These are phyloP conservation scores for Podosphaera xanthii DNA, from an alignment of 2,329 filamentous ascomycete genomes.

Conservation along the genomic window DNA sequence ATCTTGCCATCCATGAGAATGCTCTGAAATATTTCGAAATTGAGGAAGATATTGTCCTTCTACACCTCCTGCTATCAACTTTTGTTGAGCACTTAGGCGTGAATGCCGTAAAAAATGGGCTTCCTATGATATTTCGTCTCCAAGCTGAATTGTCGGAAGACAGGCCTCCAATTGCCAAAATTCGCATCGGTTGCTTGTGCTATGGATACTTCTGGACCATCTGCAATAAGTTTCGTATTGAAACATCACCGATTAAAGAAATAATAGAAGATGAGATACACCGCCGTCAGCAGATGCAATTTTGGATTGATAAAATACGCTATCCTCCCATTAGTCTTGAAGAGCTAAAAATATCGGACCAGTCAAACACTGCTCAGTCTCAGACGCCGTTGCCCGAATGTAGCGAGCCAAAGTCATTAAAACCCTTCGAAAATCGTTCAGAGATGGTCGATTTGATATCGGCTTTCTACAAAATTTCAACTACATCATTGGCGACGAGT, in stretches of 20 bases:
- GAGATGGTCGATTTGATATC: constrained; percentile 55
- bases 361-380: constrained; percentile 19
- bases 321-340: constrained; percentile 45
- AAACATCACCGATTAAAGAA: constrained; percentile 42
- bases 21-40: constrained; percentile 49
- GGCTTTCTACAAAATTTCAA: constrained; percentile 39
- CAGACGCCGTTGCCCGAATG: constrained; percentile 23
- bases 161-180: constrained; percentile 43
- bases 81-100: constrained; percentile 60
- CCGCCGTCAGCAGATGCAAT: constrained; percentile 45
- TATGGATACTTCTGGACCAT: constrained; percentile 77
- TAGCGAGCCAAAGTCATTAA: constrained; percentile 38
- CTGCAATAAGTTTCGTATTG: constrained; percentile 55
- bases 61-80: constrained; percentile 55
- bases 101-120: constrained; percentile 53
- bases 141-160: constrained; percentile 60
- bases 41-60: constrained; percentile 50
- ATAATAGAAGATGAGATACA: constrained; percentile 56
- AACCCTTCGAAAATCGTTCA: constrained; percentile 52
- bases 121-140: constrained; percentile 74
- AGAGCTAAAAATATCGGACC: constrained; percentile 31
- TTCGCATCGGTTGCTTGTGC: constrained; percentile 62
- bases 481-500: constrained; percentile 43
- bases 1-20: constrained; percentile 76
- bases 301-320: constrained; percentile 58